Conservation (phyloP, 768 basidiomycete species). For the Tylopilus intermedius region DNA sequence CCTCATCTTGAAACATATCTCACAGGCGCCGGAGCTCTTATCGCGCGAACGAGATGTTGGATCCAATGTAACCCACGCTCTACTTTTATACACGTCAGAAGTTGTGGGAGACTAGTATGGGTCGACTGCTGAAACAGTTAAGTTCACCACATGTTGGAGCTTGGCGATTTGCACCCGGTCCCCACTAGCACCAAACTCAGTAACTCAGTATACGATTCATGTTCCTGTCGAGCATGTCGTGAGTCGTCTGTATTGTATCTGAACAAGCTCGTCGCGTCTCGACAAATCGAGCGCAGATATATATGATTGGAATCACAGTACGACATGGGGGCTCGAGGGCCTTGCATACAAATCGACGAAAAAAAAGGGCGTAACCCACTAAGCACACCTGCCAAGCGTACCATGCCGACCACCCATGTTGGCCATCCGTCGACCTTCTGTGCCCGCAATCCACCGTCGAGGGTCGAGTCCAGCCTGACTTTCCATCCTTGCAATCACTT, state of each 20-base stretch:
- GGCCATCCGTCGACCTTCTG: background rate
- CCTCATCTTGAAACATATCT: background rate
- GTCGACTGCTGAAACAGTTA: background rate
- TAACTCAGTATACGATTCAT: too few species aligned
- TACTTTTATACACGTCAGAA: background rate
- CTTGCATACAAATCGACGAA: conserved; percentile 20
- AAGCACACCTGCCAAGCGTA: conserved; percentile 5
- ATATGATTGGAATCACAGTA: background rate
- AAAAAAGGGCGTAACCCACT: background rate
- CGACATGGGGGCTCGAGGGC: background rate
- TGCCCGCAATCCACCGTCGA: conserved; percentile 4
- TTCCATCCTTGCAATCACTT: conserved; percentile 24
- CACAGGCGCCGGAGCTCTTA: background rate
- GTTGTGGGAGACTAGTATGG: background rate
- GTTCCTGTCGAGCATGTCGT: too few species aligned
- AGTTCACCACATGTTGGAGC: too few species aligned
- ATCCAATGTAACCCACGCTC: background rate
- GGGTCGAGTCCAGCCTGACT: conserved; percentile 11
- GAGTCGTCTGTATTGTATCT: too few species aligned
- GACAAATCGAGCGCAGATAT: background rate
- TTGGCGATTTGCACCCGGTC: too few species aligned
- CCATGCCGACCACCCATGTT: conserved; percentile 2
- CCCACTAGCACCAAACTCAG: too few species aligned
- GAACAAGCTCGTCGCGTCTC: too few species aligned
- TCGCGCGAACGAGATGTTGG: background rate